Conservation (phyloP, 306 rosid genomes). For the Cicer bijugum region DNA sequence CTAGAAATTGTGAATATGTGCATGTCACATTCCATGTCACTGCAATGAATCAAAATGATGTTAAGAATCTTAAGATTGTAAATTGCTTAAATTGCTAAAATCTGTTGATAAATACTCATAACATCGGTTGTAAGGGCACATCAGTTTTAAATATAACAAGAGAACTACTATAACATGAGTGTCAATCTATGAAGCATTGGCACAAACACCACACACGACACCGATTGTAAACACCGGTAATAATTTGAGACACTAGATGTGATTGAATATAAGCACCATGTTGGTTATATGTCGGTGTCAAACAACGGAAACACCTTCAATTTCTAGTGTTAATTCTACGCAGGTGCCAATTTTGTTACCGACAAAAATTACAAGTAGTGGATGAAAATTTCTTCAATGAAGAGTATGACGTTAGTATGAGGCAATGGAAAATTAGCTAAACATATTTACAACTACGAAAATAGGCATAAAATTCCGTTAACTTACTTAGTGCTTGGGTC, state of each 20-base stretch:
- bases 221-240: no score
- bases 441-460: background rate
- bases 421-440: background rate
- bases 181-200: no score
- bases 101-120: background rate
- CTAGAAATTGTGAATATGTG: slow-evolving; percentile 86
- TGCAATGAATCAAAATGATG: slow-evolving; percentile 50
- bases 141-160: slow-evolving; percentile 4
- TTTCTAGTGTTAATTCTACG: no score
- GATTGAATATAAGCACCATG: no score
- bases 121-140: background rate
- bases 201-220: no score
- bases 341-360: background rate
- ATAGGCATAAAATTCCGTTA: slow-evolving; percentile 9
- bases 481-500: slow-evolving; percentile 85
- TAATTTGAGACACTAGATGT: no score
- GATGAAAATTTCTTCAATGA: background rate
- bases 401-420: background rate
- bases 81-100: background rate
- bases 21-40: slow-evolving; percentile 94
- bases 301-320: background rate
- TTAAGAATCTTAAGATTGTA: background rate
- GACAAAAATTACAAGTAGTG: background rate
- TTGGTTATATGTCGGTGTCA: background rate
- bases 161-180: background rate